Base-by-base conservation (phyloP, 768 basidiomycete species). In the Boletus pseudo-olivaceus region DNA sequence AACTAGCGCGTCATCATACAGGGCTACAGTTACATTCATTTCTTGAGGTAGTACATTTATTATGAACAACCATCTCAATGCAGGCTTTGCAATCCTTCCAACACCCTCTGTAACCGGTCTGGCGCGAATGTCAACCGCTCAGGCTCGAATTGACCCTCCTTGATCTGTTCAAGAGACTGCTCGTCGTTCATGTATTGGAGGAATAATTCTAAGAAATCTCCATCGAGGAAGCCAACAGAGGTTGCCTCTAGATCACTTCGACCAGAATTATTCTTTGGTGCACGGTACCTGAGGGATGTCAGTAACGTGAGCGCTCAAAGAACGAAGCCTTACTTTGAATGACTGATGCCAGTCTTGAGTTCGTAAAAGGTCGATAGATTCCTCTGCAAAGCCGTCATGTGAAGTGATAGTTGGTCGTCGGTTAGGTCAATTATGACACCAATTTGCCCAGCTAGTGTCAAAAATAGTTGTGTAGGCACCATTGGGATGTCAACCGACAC, bases 201-300 rank as follows among this genome's bases (percentile, higher is more conserved):
- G 67, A 88, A 84, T 19, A 75, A 72, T 68, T 94, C 90, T 19
- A 97, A 65, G 58, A 93, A 89, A 64, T 91, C 88, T 1, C 93
- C 94, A 56, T 97, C 93, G 29, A 97, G 75, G 76, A 97, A 93
- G 15, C 92, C 93, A 38, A 77, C 78, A 2, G 87, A 78, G 1
- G 78, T 61, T 27, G 69, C 61, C 32, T 85, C 80, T 8, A 78
- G 75, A 60, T 90, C 87, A 46, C 78, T 83, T 23, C 76, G 75
- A 7, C 86, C 83, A 23, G 72, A 66, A 0, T 73, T 73, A 37
- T 75, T 81, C 58, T 81, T 82, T 0, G 91, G 90, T 0, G 88
- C 76, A 48, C 93, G 80, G 68, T 80, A 90, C 58, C 91, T 93
- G 47, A 0, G 23, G 54, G 26, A 17, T 32, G 17, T 63, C 29